Conservation (phyloP, 352 stramenopile genomes). For the Pythium insidiosum region DNA sequence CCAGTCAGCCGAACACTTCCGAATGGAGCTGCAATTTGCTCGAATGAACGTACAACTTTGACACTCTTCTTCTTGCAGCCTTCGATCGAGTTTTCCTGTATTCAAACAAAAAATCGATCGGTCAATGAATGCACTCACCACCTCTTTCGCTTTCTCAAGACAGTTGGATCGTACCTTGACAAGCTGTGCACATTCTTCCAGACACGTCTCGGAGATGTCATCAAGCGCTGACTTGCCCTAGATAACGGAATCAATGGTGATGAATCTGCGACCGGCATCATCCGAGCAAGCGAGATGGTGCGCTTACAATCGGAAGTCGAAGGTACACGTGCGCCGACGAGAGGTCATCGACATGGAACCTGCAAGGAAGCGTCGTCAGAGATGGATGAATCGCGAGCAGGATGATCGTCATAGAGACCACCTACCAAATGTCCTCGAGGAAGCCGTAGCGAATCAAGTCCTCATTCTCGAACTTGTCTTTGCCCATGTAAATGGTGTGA, state of each 20-base stretch:
- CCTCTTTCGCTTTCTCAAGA: no score
- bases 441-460: slow-evolving; percentile 97
- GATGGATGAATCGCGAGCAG: no score
- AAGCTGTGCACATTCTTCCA: slow-evolving; percentile 88
- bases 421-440: slow-evolving; percentile 91
- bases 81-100: slow-evolving; percentile 90
- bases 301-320: slow-evolving; percentile 80
- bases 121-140: no score
- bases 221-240: slow-evolving; percentile 68
- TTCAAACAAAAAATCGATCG: background rate
- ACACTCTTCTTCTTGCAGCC: slow-evolving; percentile 90
- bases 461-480: slow-evolving; percentile 99
- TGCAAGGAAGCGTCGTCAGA: no score
- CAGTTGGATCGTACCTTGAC: slow-evolving; percentile 76
- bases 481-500: slow-evolving; percentile 95
- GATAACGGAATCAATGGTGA: no score
- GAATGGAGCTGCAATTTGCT: background rate
- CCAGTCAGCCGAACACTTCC: background rate
- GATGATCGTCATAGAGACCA: background rate
- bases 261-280: no score
- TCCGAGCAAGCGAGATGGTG: slow-evolving; percentile 3
- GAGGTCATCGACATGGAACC: slow-evolving; percentile 98
- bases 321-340: slow-evolving; percentile 98
- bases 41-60: slow-evolving; percentile 39
- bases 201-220: slow-evolving; percentile 64